Evolutionary conservation across 345 rosid genomes (phyloP).

Genomic region (Erysimum cheiranthoides): DNA sequence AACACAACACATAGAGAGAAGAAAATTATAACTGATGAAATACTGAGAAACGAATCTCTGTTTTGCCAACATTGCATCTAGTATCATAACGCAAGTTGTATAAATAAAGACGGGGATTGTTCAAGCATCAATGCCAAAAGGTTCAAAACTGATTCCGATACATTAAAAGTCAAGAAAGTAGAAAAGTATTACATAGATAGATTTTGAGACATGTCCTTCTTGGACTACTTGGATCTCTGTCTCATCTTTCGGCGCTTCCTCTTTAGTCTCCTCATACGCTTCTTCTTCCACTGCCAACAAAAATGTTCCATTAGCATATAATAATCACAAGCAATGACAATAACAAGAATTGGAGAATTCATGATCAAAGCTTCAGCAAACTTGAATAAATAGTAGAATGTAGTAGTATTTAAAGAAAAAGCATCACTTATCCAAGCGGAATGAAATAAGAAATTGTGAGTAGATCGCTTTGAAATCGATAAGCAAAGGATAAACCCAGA

Average conservation of each 20-base stretch:
- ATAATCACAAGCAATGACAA: neutral
- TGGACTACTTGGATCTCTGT: slow-evolving; percentile 47
- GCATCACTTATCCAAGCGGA: neutral
- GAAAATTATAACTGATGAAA: no score
- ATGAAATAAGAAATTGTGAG: neutral
- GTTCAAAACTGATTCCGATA: neutral
- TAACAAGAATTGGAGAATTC: neutral
- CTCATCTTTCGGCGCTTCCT: slow-evolving; percentile 55
- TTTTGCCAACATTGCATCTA: neutral
- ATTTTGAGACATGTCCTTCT: neutral
- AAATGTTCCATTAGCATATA: neutral
- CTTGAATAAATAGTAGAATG: neutral
- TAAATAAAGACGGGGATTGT: slow-evolving; percentile 9
- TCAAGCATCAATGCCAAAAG: neutral
- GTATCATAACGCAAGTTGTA: neutral
- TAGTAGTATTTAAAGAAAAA: neutral
- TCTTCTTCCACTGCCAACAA: slow-evolving; percentile 50
- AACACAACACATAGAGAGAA: neutral
- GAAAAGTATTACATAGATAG: slow-evolving; percentile 14
- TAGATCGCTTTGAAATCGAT: neutral
- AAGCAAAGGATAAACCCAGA: neutral
- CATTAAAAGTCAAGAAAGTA: slow-evolving; percentile 15
- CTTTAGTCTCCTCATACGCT: slow-evolving; percentile 54
- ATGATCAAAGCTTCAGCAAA: neutral
- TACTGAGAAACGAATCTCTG: neutral